These are phyloP conservation scores for Tetradesmus lagerheimii DNA, from an alignment of 139 green algal genomes.

Conservation along the genomic window DNA sequence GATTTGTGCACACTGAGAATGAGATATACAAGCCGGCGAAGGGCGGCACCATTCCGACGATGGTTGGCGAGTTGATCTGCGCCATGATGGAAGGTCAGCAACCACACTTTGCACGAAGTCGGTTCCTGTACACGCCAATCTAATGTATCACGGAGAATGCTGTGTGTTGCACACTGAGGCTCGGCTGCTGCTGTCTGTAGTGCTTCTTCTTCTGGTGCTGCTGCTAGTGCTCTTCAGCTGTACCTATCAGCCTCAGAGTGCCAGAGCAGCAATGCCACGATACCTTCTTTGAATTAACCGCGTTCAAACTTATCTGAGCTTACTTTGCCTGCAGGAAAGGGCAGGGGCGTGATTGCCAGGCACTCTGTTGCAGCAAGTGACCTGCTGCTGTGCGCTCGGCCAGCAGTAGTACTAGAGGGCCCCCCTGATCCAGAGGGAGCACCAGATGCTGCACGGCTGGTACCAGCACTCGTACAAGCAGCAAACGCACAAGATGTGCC, in stretches of 20 bases:
- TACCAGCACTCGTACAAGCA: constrained; percentile 17
- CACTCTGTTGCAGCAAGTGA: constrained; percentile 1
- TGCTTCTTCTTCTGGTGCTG: not conserved
- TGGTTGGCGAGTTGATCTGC: constrained; percentile 1
- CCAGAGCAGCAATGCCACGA: not conserved
- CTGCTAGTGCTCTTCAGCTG: constrained; percentile 2
- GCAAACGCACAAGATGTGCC: not conserved
- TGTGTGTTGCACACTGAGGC: no score
- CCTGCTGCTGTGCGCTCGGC: constrained; percentile 10
- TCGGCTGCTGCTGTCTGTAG: not conserved
- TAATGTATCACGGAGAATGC: no score
- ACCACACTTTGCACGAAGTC: not conserved
- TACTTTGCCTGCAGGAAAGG: not conserved
- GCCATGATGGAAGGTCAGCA: constrained; percentile 22
- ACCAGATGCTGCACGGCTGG: constrained; percentile 19
- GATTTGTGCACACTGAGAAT: not conserved
- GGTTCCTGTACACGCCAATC: no score
- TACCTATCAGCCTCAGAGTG: not conserved
- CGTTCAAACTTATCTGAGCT: not conserved
- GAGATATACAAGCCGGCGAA: constrained; percentile 2
- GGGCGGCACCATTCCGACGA: not conserved
- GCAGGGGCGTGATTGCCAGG: constrained; percentile 5
- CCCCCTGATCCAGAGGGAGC: not conserved
- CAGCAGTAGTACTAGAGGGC: constrained; percentile 20
- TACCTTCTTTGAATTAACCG: no score